A percentile compares a stretch with the other conserved stretches of the same genome.
phyloP scores from a whole-genome alignment of 768 basidiomycete species.

The Xerocomellus dryophilus region DNA sequence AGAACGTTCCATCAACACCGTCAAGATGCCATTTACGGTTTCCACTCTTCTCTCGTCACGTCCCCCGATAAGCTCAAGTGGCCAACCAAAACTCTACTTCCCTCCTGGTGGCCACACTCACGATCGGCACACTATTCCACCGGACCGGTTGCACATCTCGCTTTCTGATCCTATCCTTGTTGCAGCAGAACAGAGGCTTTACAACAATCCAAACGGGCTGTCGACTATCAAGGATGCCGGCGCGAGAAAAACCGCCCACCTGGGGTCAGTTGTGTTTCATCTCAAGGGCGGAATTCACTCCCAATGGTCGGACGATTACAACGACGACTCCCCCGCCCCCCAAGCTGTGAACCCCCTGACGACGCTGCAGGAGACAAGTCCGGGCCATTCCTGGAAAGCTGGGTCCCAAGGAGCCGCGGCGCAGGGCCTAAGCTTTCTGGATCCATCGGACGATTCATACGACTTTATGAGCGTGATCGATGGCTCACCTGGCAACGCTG shows the following conservation, averaged over 20 bases:
- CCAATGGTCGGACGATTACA: background rate
- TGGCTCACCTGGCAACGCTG: background rate
- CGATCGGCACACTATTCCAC: constrained; percentile 9
- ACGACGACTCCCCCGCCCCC: background rate
- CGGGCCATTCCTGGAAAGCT: background rate
- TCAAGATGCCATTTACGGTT: constrained; percentile 10
- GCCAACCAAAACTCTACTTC: constrained; percentile 8
- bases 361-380: background rate
- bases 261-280: background rate
- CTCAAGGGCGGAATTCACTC: background rate
- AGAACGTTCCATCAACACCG: constrained; percentile 6
- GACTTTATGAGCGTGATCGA: constrained; percentile 1
- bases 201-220: background rate
- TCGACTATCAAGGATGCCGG: background rate
- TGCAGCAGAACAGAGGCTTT: constrained; percentile 15
- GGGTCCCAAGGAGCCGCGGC: background rate
- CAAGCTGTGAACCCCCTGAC: background rate
- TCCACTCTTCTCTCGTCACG: background rate
- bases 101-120: constrained; percentile 11
- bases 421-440: background rate
- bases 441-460: background rate
- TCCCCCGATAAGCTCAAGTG: background rate
- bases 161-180: constrained; percentile 24
- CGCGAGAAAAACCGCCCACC: background rate
- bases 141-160: constrained; percentile 19